phyloP scores from a whole-genome alignment of 345 rosid genomes.

The Gynandropsis gynandra region DNA sequence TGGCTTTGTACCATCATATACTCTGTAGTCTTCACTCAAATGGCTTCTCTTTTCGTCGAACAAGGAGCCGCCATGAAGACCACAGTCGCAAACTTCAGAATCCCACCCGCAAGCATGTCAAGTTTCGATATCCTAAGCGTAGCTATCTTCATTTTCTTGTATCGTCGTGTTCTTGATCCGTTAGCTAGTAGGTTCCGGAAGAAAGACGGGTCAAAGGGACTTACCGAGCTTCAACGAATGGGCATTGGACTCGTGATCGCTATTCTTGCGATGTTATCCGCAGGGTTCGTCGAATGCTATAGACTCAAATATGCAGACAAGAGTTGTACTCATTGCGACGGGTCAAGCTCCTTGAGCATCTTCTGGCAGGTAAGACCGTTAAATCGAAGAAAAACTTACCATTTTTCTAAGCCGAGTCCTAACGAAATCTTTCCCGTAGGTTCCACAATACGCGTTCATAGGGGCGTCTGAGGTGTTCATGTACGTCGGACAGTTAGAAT shows the following conservation, averaged over 20 bases:
- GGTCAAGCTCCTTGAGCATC: slow-evolving; percentile 93
- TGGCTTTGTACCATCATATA: slow-evolving; percentile 98
- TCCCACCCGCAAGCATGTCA: slow-evolving; percentile 98
- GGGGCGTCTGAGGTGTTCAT: slow-evolving; percentile 99
- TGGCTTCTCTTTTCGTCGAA: slow-evolving; percentile 97
- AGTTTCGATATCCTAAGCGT: slow-evolving; percentile 94
- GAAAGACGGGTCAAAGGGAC: slow-evolving; percentile 43
- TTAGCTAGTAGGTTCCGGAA: slow-evolving; percentile 41
- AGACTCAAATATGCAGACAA: slow-evolving; percentile 57
- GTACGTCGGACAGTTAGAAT: slow-evolving; percentile 95
- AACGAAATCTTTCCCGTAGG: slow-evolving; percentile 29
- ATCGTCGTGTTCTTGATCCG: slow-evolving; percentile 78
- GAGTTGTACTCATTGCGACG: slow-evolving; percentile 69
- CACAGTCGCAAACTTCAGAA: slow-evolving; percentile 49
- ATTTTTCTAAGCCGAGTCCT: background rate
- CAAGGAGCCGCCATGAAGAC: slow-evolving; percentile 99
- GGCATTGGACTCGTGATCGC: slow-evolving; percentile 94
- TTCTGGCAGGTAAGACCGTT: slow-evolving; percentile 68
- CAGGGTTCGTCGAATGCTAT: slow-evolving; percentile 79
- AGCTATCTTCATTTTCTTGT: slow-evolving; percentile 77
- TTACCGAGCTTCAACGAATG: slow-evolving; percentile 94
- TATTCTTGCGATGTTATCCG: slow-evolving; percentile 76
- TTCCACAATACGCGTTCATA: slow-evolving; percentile 79
- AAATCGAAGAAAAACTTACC: background rate
- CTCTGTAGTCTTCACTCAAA: slow-evolving; percentile 95